These are phyloP conservation scores for Zygoascus biomembranicola DNA, from an alignment of 805 yeast genomes.

Conservation along the genomic window DNA sequence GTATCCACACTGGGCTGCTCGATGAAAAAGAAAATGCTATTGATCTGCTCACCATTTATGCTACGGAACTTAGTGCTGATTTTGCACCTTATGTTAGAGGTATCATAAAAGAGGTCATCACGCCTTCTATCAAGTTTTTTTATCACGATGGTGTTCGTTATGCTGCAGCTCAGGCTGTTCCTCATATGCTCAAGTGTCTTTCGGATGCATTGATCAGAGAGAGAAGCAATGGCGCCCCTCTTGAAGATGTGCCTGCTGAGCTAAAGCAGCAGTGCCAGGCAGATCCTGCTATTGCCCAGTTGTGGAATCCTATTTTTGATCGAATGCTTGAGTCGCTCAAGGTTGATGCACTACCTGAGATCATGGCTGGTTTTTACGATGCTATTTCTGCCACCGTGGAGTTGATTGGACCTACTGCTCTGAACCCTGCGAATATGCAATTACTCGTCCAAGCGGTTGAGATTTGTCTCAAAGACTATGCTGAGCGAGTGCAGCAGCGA, in stretches of 20 bases:
- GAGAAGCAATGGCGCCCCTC: conserved; percentile 36
- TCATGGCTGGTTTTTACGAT: conserved; percentile 68
- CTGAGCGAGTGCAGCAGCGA: conserved; percentile 54
- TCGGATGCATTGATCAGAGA: conserved; percentile 44
- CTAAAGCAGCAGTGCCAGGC: conserved; percentile 19
- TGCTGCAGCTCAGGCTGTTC: conserved; percentile 78
- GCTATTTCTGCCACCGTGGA: conserved; percentile 60
- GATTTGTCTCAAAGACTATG: conserved; percentile 55
- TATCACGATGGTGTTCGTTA: conserved; percentile 92
- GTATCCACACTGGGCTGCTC: conserved; percentile 87
- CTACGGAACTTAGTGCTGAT: conserved; percentile 70
- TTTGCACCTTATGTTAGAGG: conserved; percentile 79
- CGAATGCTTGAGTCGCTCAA: conserved; percentile 61
- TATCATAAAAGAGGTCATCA: conserved; percentile 65
- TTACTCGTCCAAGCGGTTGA: conserved; percentile 52
- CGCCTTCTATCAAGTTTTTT: conserved; percentile 86
- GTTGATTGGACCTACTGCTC: conserved; percentile 49
- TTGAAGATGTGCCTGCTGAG: neutral
- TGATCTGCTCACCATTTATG: conserved; percentile 77
- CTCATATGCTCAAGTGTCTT: conserved; percentile 64
- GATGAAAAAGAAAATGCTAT: conserved; percentile 93
- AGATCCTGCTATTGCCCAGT: conserved; percentile 45
- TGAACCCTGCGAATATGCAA: conserved; percentile 44
- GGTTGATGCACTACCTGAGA: conserved; percentile 76
- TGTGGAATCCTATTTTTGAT: conserved; percentile 65